Evolutionary conservation across 331 rosid species (phyloP), one percentile per base, ranked within the genome.

Genomic region (Quercus lobata): DNA sequence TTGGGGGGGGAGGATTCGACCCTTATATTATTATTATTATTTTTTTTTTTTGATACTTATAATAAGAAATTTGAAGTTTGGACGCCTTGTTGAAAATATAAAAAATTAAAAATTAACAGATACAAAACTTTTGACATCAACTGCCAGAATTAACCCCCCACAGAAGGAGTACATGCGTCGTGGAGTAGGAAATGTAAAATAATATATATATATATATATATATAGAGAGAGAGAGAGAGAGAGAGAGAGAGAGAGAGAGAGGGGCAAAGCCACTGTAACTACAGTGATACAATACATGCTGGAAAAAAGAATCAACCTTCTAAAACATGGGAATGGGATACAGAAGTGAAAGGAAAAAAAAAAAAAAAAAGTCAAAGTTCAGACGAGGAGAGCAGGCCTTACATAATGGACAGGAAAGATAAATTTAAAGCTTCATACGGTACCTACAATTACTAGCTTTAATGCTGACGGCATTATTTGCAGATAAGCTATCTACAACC

Each of bases 381-480:
- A 16, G 37, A 22, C 46, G 1, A 41, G 46, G 46, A 41, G 46
- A 8, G 46, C 46, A 41, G 46, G 12, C 46, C 46, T 8, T 1
- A 41, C 46, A 41, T 41, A 41, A 8, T 8, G 46, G 46, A 41
- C 12, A 54, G 34, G 6, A 52, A 25, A 78, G 46, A 58, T 17
- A 18, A 71, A 52, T 9, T 80, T 78, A 92, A 57, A 86, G 86
- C 80, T 91, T 92, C 86, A 91, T 27, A 73, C 83, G 76, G 78
- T 86, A 90, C 69, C 79, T 86, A 71, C 97, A 91, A 79, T 89
- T 84, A 57, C 94, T 90, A 76, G 97, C 97, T 84, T 91, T 91
- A 73, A 92, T 92, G 84, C 88, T 91, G 75, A 90, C 74, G 54
- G 83, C 79, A 83, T 89, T 89, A 82, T 92, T 92, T 60, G 97